phyloP scores from a whole-genome alignment of 139 green algal genomes.

The Yamagishiella unicocca region DNA sequence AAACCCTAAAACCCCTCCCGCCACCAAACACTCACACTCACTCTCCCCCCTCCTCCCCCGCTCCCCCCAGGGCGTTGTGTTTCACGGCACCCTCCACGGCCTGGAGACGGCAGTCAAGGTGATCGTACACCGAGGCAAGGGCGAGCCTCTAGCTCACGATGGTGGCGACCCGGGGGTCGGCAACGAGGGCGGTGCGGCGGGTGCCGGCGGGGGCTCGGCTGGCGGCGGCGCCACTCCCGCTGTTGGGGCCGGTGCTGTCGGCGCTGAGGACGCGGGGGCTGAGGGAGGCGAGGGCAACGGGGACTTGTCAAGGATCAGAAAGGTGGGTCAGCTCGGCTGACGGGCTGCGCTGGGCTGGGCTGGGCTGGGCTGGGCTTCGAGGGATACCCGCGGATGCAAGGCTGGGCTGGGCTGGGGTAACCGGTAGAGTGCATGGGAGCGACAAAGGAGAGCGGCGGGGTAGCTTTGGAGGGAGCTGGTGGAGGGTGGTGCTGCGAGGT shows the following conservation, averaged over 20 bases:
- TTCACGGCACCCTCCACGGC: slow-evolving; percentile 35
- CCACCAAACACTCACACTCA: not conserved
- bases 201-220: not conserved
- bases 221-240: not conserved
- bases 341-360: no score
- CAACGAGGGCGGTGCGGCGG: not conserved
- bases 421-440: no score
- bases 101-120: slow-evolving; percentile 47
- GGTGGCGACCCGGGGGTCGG: not conserved
- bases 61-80: slow-evolving; percentile 19
- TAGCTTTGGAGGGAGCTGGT: no score
- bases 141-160: slow-evolving; percentile 29
- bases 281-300: not conserved
- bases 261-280: not conserved
- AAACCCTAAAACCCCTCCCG: not conserved
- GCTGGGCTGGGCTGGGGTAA: no score
- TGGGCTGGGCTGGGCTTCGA: no score
- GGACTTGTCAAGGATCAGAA: slow-evolving; percentile 20
- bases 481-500: no score
- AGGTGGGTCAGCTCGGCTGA: not conserved
- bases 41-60: not conserved
- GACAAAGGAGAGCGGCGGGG: no score
- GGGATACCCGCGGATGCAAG: no score
- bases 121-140: slow-evolving; percentile 33
- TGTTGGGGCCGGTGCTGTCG: not conserved